phyloP scores from a whole-genome alignment of 805 yeast genomes.

The Cyberlindnera maritima region DNA sequence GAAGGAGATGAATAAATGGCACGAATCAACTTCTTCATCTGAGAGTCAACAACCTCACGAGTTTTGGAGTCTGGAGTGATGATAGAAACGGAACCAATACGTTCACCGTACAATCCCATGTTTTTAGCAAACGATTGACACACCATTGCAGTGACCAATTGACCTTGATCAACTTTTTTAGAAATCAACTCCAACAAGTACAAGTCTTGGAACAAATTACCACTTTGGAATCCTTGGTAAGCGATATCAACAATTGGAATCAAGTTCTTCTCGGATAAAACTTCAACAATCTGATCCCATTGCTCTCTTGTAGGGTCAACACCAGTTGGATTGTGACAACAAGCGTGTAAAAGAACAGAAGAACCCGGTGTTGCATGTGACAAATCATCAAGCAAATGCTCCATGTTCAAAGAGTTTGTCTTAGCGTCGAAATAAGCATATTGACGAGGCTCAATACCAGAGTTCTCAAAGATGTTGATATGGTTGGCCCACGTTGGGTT shows the following conservation, averaged over 20 bases:
- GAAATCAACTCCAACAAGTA: constrained; percentile 47
- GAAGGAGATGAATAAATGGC: constrained; percentile 94
- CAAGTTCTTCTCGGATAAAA: constrained; percentile 53
- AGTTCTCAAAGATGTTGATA: constrained; percentile 68
- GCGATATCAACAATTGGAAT: constrained; percentile 91
- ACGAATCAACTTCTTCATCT: constrained; percentile 78
- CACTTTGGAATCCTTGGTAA: constrained; percentile 93
- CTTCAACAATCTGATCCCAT: constrained; percentile 74
- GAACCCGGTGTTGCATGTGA: constrained; percentile 53
- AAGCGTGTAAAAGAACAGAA: constrained; percentile 80
- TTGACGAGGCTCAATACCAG: constrained; percentile 60
- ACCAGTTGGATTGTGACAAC: constrained; percentile 98
- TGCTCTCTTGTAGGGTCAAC: constrained; percentile 81
- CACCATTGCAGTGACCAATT: constrained; percentile 51
- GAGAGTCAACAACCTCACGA: constrained; percentile 60
- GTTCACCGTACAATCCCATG: constrained; percentile 93
- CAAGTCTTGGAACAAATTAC: constrained; percentile 73
- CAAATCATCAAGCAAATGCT: constrained; percentile 60
- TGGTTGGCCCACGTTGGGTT: constrained; percentile 97
- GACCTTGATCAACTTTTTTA: constrained; percentile 37
- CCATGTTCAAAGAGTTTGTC: constrained; percentile 63
- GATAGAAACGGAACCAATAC: constrained; percentile 79
- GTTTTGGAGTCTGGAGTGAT: constrained; percentile 55
- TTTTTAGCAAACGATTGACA: constrained; percentile 95
- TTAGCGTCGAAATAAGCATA: constrained; percentile 70